These are phyloP conservation scores for Avena insularis DNA, from an alignment of 176 grass and related monocot genomes.

Conservation along the genomic window DNA sequence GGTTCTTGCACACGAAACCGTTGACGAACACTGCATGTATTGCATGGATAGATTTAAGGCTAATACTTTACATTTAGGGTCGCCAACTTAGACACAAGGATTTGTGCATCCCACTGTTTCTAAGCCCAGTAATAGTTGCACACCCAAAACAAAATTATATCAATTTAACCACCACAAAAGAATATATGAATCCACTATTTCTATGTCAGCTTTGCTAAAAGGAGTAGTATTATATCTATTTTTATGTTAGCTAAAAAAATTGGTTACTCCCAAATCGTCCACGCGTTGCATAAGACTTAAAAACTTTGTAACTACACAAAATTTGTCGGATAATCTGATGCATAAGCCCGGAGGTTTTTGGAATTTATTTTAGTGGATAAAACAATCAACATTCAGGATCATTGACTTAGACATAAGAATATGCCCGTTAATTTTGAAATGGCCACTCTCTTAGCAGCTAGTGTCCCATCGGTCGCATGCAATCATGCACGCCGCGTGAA, in stretches of 20 bases:
- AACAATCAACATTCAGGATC: not conserved
- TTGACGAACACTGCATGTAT: constrained; percentile 69
- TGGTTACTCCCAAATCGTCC: not conserved
- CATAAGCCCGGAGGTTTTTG: no score
- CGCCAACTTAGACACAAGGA: not conserved
- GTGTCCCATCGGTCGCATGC: not conserved
- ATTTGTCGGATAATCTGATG: not conserved
- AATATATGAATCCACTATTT: not conserved
- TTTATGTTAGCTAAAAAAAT: not conserved
- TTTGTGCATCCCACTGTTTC: not conserved
- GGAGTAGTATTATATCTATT: not conserved
- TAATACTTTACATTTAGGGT: not conserved
- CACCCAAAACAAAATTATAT: not conserved
- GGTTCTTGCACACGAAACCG: constrained; percentile 80
- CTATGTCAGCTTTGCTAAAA: not conserved
- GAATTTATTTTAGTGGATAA: not conserved
- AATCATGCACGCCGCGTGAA: not conserved
- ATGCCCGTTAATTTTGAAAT: not conserved
- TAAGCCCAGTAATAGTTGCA: not conserved
- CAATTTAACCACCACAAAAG: no score
- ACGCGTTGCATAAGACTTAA: not conserved
- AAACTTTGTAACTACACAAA: no score
- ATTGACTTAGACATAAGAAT: not conserved
- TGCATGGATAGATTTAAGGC: no score
- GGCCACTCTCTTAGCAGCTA: not conserved